Base-by-base conservation (phyloP, 1,284 basidiomycete species). In the Earliella scabrosa region DNA sequence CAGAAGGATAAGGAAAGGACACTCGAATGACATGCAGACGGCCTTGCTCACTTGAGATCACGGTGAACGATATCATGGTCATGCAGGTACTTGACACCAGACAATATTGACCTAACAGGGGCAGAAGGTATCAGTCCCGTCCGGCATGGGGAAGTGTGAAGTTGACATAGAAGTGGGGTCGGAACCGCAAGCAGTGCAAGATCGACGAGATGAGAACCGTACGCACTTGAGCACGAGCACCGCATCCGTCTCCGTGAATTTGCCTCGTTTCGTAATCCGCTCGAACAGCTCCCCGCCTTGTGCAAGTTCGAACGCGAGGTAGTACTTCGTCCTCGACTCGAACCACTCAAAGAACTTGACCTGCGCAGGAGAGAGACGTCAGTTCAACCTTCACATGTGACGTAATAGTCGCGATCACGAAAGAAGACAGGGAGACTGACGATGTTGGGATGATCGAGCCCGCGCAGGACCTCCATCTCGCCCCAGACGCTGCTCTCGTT, bases 301-400 rank as follows among this genome's bases (percentile, higher is more conserved):
- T 0, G 95, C 95, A 7, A 97, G 87, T 72, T 97, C 93, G 66
- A 97, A 97, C 0, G 90, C 84, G 32, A 97, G 84, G 68, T 95
- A 97, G 72, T 93, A 96, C 71, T 95, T 97, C 34, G 88, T 83
- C 53, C 93, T 80, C 16, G 91, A 94, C 70, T 97, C 95, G 71
- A 97, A 97, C 85, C 88, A 93, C 71, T 95, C 93, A 70, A 90
- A 94, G 67, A 95, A 93, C 69, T 94, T 94, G 65, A 97, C 93
- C 90, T 90, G 72, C 26, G 11, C 20, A 34, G 0, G n/a, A n/a
- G n/a, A n/a, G n/a, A n/a, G 27, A 24, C 3, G 36, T 60, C n/a
- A 63, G 35, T 6, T 26, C 35, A 40, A 16, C 9, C 32, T 21
- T 20, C 32, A 39, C 5, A 31, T 26, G 34, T 24, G 55, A 52